These are phyloP conservation scores for Bipolaris gigantea DNA, from an alignment of 2,329 filamentous ascomycete species.

Conservation along the genomic window DNA sequence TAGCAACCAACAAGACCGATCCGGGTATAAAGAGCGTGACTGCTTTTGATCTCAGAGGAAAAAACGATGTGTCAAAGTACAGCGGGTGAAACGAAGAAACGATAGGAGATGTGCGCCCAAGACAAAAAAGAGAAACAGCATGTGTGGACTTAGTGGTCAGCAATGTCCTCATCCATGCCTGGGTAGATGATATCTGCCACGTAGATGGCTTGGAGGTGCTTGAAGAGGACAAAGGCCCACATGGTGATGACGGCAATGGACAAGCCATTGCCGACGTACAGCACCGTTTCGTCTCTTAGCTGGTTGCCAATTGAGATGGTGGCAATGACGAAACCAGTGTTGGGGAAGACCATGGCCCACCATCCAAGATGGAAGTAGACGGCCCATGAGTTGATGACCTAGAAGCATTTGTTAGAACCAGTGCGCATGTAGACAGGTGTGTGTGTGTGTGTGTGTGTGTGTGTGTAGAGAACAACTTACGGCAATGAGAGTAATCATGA, in stretches of 20 bases:
- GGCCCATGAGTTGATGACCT: slow-evolving; percentile 39
- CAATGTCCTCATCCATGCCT: slow-evolving; percentile 61
- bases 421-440: slow-evolving; percentile 36
- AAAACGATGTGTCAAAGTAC: slow-evolving; percentile 7
- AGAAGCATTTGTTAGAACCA: slow-evolving; percentile 24
- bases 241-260: slow-evolving; percentile 56
- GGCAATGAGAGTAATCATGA: slow-evolving; percentile 48
- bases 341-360: slow-evolving; percentile 60
- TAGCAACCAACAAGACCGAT: not conserved
- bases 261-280: slow-evolving; percentile 51
- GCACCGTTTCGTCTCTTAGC: slow-evolving; percentile 40
- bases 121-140: too few species aligned
- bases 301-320: slow-evolving; percentile 46
- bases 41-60: slow-evolving; percentile 8
- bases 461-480: slow-evolving; percentile 27
- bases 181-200: slow-evolving; percentile 59
- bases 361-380: slow-evolving; percentile 63
- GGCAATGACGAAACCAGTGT: slow-evolving; percentile 49
- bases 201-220: slow-evolving; percentile 56
- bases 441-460: too few species aligned
- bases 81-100: slow-evolving; percentile 16
- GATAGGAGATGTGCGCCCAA: not conserved
- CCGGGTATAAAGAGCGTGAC: slow-evolving; percentile 23
- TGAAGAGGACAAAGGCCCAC: slow-evolving; percentile 58
- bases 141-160: slow-evolving; percentile 31